A percentile compares a stretch with the other conserved stretches of the same genome.
Conservation (phyloP, 345 rosid species). For the Lepidium aucheri region DNA sequence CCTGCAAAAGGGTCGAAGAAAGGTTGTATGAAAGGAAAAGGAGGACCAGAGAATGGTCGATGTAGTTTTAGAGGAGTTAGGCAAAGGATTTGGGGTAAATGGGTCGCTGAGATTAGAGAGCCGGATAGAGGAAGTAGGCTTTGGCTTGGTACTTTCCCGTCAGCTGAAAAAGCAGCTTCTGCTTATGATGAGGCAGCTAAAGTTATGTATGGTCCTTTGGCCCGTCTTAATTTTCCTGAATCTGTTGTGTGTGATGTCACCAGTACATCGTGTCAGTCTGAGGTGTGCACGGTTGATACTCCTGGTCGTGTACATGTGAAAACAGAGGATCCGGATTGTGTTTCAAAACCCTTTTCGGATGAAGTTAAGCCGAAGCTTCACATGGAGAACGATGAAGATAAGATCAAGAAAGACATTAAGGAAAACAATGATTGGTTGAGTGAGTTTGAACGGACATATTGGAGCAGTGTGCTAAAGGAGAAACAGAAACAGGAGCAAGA, state of each 20-base stretch:
- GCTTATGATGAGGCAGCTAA: conserved; percentile 80
- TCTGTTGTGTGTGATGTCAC: conserved; percentile 22
- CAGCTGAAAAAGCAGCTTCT: conserved; percentile 62
- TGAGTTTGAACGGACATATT: conserved; percentile 3
- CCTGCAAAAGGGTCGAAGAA: conserved; percentile 75
- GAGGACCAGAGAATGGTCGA: conserved; percentile 62
- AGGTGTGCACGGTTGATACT: conserved; percentile 34
- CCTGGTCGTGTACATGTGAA: conserved; percentile 9
- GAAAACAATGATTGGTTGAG: not conserved
- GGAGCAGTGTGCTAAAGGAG: not conserved
- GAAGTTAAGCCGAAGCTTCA: not conserved
- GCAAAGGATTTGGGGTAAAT: conserved; percentile 89
- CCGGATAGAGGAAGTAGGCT: conserved; percentile 57
- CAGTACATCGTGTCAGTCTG: conserved; percentile 34
- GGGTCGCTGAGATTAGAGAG: conserved; percentile 90
- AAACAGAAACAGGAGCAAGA: conserved; percentile 11
- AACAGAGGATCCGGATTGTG: conserved; percentile 26
- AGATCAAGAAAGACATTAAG: not conserved
- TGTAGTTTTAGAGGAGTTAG: conserved; percentile 72
- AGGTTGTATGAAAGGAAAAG: conserved; percentile 95
- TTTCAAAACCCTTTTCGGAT: conserved; percentile 1
- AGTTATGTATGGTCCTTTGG: conserved; percentile 58
- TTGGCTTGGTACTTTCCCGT: conserved; percentile 86
- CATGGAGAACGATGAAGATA: not conserved
- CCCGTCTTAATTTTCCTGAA: conserved; percentile 56